Percentiles rank a stretch among this genome's conserved stretches.
These are phyloP conservation scores for Didymella segeticola DNA, from an alignment of 2,329 filamentous ascomycete species.

Conservation along the genomic window DNA sequence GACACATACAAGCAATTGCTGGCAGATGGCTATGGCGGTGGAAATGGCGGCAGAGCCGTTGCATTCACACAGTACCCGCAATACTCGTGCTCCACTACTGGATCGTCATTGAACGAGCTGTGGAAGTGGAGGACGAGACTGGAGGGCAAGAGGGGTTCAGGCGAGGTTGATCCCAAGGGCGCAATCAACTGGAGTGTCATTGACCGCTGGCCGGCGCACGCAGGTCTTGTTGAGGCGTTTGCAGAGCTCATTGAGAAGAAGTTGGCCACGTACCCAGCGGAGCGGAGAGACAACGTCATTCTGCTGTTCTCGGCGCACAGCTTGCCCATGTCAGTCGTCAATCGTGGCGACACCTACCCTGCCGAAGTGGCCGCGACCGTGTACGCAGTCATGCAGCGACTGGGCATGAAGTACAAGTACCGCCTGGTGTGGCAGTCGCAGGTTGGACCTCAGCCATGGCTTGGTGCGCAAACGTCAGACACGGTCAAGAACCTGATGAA, in stretches of 20 bases:
- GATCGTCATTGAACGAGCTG: slow-evolving; percentile 92
- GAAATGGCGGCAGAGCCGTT: slow-evolving; percentile 89
- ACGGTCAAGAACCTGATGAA: slow-evolving; percentile 89
- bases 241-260: slow-evolving; percentile 90
- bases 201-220: slow-evolving; percentile 94
- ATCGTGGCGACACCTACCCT: slow-evolving; percentile 94
- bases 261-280: slow-evolving; percentile 81
- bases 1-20: slow-evolving; percentile 86
- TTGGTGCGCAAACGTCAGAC: slow-evolving; percentile 89
- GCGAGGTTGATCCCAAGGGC: slow-evolving; percentile 64
- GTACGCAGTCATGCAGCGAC: slow-evolving; percentile 91
- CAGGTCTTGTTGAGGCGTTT: slow-evolving; percentile 88
- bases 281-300: slow-evolving; percentile 79
- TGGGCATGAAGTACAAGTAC: slow-evolving; percentile 89
- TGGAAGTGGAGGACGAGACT: slow-evolving; percentile 96
- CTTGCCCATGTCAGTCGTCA: slow-evolving; percentile 95
- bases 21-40: slow-evolving; percentile 87
- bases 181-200: slow-evolving; percentile 96
- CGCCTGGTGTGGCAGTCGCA: slow-evolving; percentile 97
- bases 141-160: slow-evolving; percentile 73
- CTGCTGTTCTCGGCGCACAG: slow-evolving; percentile 95
- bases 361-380: slow-evolving; percentile 96
- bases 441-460: slow-evolving; percentile 92
- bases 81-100: slow-evolving; percentile 97
- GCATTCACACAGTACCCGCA: slow-evolving; percentile 99